Evolutionary conservation across 345 rosid genomes (phyloP), one percentile per base, ranked within the genome.

Genomic region (Eucalyptus caleyi): DNA sequence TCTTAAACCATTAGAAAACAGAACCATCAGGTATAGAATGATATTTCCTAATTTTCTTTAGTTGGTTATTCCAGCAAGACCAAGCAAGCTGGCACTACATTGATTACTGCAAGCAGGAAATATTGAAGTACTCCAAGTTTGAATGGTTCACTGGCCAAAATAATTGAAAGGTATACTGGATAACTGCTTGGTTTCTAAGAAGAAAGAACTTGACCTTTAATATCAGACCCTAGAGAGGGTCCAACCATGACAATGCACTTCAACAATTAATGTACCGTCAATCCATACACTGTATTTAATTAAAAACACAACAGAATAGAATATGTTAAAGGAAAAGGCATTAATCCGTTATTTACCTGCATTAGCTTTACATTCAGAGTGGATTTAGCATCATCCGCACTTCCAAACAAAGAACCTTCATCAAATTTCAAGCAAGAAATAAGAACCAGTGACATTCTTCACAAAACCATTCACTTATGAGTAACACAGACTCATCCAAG

Each of bases 391-490:
- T 91, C 95, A 91, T 95, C 98, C 54, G 88, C 88, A 92, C 94
- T 96, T 92, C 95, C 98, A 94, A 97, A 97, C 47, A 96, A 91
- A 89, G 99, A 98, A 45, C 99, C 99, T 98, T 90, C 92, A 94
- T 16, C 88, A 92, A 59, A 90, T 87, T 56, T 54, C 5, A 60
- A 87, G 77, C 87, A 88, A 88, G 87, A 81, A 34, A 45, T 83
- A 50, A 87, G 89, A 82, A 87, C 67, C 54, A 51, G 56, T 69
- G 86, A 51, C 34, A 40, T 23, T 21, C 11, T 86, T 49, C 88
- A 86, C 60, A 9, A 86, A 72, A 65, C 21, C 40, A 65, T 65
- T 65, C 37, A 15, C 77, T 65, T 65, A 65, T 16, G 37, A 65
- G 40, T 65, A 65, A 65, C 77, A n/a, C 77, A 77, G 85, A 3